Evolutionary conservation across 2,329 filamentous ascomycete species (phyloP).

Genomic region (Cordyceps farinosa): DNA sequence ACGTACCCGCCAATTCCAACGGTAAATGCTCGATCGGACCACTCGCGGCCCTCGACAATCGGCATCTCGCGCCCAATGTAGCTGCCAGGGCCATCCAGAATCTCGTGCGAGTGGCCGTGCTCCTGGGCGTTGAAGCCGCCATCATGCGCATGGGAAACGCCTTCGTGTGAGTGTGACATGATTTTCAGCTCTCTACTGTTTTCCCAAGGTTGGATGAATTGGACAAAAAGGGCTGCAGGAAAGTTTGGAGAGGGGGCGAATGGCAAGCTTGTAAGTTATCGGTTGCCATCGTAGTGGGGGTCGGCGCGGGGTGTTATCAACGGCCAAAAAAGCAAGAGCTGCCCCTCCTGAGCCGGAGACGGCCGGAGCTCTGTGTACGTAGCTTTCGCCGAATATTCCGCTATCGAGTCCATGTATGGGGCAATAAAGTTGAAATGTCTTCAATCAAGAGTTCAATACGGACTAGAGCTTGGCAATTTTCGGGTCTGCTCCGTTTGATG

Average conservation of each 20-base stretch:
- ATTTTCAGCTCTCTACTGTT: neutral
- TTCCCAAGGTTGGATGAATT: neutral
- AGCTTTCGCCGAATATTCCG: neutral
- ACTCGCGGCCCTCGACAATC: slow-evolving; percentile 81
- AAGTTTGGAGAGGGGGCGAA: neutral
- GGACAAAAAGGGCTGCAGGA: neutral
- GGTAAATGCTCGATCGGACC: slow-evolving; percentile 87
- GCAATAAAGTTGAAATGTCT: too few relatives aligned
- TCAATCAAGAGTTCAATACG: too few relatives aligned
- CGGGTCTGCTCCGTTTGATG: too few relatives aligned
- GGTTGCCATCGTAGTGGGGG: neutral
- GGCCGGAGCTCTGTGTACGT: neutral
- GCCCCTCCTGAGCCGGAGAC: neutral
- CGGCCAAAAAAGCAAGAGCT: neutral
- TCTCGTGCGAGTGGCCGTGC: slow-evolving; percentile 94
- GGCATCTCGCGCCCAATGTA: slow-evolving; percentile 90
- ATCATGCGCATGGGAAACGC: slow-evolving; percentile 56
- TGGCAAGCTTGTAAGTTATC: slow-evolving; percentile 3
- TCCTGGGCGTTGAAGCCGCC: slow-evolving; percentile 56
- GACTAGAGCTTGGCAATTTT: too few relatives aligned
- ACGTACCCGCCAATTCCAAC: slow-evolving; percentile 94
- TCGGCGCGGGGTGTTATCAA: slow-evolving; percentile 9
- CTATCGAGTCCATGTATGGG: neutral
- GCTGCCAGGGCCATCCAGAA: slow-evolving; percentile 88
- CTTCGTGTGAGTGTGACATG: slow-evolving; percentile 49